phyloP scores from a whole-genome alignment of 106 monocot genomes.

The Platanthera zijinensis region DNA sequence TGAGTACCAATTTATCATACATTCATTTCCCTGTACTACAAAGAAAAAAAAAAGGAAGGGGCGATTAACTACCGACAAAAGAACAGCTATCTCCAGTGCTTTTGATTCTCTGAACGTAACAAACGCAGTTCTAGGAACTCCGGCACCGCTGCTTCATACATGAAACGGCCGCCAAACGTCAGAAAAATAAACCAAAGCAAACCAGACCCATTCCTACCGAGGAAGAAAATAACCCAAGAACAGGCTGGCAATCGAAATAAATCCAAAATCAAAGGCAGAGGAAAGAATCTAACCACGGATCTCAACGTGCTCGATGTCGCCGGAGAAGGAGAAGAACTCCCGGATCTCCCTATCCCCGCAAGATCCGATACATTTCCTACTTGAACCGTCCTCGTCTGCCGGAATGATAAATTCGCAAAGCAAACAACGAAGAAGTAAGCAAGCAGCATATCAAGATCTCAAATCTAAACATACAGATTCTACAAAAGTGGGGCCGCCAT shows the following conservation, averaged over 20 bases:
- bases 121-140: conserved; percentile 45
- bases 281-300: conserved; percentile 29
- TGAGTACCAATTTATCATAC: neutral
- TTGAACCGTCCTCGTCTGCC: conserved; percentile 54
- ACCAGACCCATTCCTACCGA: neutral
- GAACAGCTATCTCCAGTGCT: conserved; percentile 82
- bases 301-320: conserved; percentile 79
- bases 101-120: conserved; percentile 88
- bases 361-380: conserved; percentile 94
- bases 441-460: neutral
- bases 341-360: conserved; percentile 84
- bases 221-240: neutral
- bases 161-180: neutral
- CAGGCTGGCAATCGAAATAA: neutral
- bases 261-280: neutral
- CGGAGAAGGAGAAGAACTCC: conserved; percentile 98
- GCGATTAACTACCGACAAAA: conserved; percentile 56
- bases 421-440: neutral
- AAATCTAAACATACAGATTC: neutral
- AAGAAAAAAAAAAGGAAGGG: neutral
- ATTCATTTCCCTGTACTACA: neutral
- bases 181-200: conserved; percentile 11
- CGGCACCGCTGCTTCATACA: conserved; percentile 19
- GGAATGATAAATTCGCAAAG: neutral
- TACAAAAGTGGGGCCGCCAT: neutral